These are phyloP conservation scores for Penicillium tannophilum DNA, from an alignment of 495 filamentous ascomycete species.

Conservation along the genomic window DNA sequence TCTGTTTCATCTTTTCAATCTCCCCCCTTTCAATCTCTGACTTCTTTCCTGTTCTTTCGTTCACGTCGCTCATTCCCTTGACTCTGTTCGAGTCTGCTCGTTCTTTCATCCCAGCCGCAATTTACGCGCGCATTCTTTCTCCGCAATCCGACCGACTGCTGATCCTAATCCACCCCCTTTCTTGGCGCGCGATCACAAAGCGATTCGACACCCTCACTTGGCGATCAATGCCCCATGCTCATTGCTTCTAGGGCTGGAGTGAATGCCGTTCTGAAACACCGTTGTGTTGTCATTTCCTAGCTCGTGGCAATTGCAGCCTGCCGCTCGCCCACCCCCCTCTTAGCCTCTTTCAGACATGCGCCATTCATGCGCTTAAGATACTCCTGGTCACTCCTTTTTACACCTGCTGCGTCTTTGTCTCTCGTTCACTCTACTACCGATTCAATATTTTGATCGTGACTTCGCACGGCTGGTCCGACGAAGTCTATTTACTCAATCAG, in stretches of 20 bases:
- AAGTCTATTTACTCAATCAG: constrained; percentile 28
- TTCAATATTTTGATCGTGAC: constrained; percentile 24
- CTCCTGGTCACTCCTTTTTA: constrained; percentile 16
- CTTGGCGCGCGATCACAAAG: constrained; percentile 26
- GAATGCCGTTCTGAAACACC: constrained; percentile 26
- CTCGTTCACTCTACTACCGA: constrained; percentile 11
- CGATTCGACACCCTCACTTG: constrained; percentile 14
- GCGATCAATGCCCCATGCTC: constrained; percentile 16
- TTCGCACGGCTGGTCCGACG: constrained; percentile 48
- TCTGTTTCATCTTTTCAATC: constrained; percentile 11
- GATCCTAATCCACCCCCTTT: constrained; percentile 23
- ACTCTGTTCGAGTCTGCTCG: constrained; percentile 7
- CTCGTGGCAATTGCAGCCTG: constrained; percentile 6
- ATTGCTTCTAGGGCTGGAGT: constrained; percentile 9
- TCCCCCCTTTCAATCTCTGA: not conserved
- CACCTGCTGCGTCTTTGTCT: constrained; percentile 8
- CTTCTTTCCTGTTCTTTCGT: not conserved
- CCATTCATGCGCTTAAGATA: constrained; percentile 26
- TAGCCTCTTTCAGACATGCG: constrained; percentile 26
- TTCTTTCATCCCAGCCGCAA: constrained; percentile 18
- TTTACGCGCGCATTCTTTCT: constrained; percentile 26
- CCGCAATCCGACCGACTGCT: constrained; percentile 21
- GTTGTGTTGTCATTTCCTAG: constrained; percentile 9
- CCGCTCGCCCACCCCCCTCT: constrained; percentile 7
- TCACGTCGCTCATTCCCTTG: constrained; percentile 10